Conservation (phyloP, 805 yeast species). For the Metschnikowia koreensis region DNA sequence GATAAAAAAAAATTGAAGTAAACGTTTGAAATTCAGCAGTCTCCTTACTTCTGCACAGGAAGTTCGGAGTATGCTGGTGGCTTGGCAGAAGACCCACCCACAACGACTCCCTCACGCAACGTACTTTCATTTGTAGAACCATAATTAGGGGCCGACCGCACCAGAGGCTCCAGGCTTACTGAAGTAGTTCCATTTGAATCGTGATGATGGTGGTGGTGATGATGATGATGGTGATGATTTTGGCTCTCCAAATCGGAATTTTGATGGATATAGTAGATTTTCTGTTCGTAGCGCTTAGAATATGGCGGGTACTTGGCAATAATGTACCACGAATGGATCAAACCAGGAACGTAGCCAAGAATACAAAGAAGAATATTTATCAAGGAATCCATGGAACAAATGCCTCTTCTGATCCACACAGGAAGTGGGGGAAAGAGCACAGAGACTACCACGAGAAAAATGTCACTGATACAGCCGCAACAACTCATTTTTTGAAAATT, state of each 20-base stretch:
- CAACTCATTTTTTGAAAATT: slow-evolving; percentile 14
- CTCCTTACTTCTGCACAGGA: slow-evolving; percentile 7
- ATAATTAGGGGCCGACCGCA: slow-evolving; percentile 17
- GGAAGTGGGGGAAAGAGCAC: slow-evolving; percentile 74
- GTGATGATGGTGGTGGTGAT: slow-evolving; percentile 22
- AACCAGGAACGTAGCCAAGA: slow-evolving; percentile 51
- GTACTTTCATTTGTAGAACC: slow-evolving; percentile 28
- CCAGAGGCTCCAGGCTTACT: slow-evolving; percentile 11
- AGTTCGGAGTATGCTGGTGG: slow-evolving; percentile 37
- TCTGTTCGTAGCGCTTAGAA: slow-evolving; percentile 22
- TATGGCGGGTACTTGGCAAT: slow-evolving; percentile 47
- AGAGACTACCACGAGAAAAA: slow-evolving; percentile 57
- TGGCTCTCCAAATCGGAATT: slow-evolving; percentile 34
- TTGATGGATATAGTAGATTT: slow-evolving; percentile 34
- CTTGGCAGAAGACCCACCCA: slow-evolving; percentile 5
- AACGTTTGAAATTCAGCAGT: background rate
- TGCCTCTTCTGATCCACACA: slow-evolving; percentile 63
- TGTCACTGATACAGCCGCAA: slow-evolving; percentile 43
- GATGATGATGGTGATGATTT: slow-evolving; percentile 22
- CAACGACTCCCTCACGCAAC: slow-evolving; percentile 11
- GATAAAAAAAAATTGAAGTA: background rate
- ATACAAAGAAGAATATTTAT: slow-evolving; percentile 43
- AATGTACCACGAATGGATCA: slow-evolving; percentile 50
- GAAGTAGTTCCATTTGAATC: slow-evolving; percentile 7
- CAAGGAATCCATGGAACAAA: slow-evolving; percentile 52